Conservation (phyloP, 176 grass and related monocot species). For the Triticum monococcum region DNA sequence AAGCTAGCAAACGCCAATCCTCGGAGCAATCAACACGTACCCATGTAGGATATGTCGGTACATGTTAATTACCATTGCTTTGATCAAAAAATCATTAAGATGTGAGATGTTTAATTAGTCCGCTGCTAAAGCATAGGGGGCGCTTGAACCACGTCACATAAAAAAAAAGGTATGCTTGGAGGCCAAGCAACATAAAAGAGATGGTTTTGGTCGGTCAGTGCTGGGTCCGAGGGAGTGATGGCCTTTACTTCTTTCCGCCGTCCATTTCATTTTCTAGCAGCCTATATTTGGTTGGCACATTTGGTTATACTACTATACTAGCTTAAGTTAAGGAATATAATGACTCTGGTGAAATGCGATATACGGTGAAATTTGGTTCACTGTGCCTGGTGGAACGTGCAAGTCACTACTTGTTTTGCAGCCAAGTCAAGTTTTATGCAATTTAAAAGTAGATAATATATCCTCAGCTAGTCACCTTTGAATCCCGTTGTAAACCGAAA, state of each 20-base stretch:
- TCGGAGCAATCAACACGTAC: not conserved
- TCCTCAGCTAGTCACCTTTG: too few relatives aligned
- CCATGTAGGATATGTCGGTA: too few relatives aligned
- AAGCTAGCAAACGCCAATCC: not conserved
- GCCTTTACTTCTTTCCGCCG: not conserved
- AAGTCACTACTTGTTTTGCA: too few relatives aligned
- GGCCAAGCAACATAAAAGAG: constrained; percentile 14
- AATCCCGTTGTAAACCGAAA: too few relatives aligned
- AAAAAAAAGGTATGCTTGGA: not conserved
- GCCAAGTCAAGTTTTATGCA: too few relatives aligned
- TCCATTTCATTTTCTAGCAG: not conserved
- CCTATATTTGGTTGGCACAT: not conserved
- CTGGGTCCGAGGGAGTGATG: not conserved
- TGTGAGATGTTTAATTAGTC: not conserved
- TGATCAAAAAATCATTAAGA: not conserved
- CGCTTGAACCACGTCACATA: not conserved
- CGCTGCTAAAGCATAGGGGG: not conserved
- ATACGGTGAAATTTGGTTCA: too few relatives aligned
- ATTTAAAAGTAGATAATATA: too few relatives aligned
- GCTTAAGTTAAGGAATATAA: too few relatives aligned
- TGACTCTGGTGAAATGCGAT: too few relatives aligned
- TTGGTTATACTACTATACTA: too few relatives aligned
- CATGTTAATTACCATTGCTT: not conserved
- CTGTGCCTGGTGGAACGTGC: too few relatives aligned
- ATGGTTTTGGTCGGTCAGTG: not conserved